Evolutionary conservation across 352 stramenopile genomes (phyloP).

Genomic region (Globisporangium parvum): DNA sequence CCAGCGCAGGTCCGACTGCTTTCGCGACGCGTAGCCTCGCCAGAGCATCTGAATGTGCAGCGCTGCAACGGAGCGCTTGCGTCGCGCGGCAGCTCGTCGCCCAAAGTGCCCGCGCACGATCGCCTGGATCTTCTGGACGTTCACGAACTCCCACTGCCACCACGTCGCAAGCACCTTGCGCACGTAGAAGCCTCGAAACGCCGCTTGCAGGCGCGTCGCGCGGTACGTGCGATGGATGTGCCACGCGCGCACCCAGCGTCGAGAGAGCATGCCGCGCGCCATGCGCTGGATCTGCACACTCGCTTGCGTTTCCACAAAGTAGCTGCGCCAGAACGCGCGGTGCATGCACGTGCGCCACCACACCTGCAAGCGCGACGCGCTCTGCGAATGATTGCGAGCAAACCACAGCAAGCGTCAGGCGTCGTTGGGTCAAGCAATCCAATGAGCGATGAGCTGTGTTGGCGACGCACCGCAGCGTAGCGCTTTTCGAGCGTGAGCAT

Average conservation of each 20-base stretch:
- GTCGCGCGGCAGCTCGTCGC: constrained; percentile 8
- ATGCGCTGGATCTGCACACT: constrained; percentile 50
- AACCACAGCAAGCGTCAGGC: background rate
- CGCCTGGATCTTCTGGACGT: constrained; percentile 55
- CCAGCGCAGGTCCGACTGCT: constrained; percentile 47
- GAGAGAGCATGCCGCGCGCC: constrained; percentile 44
- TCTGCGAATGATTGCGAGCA: constrained; percentile 16
- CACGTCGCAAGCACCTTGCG: constrained; percentile 38
- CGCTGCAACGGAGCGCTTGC: constrained; percentile 25
- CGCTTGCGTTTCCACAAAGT: constrained; percentile 33
- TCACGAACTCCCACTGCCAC: constrained; percentile 53
- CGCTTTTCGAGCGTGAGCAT: constrained; percentile 60
- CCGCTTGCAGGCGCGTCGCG: constrained; percentile 48
- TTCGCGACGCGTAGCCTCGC: constrained; percentile 39
- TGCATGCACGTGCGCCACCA: constrained; percentile 49
- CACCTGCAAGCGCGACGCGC: constrained; percentile 37
- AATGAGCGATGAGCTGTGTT: background rate
- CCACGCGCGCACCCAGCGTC: constrained; percentile 42
- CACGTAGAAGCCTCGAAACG: constrained; percentile 50
- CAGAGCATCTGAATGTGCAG: constrained; percentile 63
- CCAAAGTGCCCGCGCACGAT: constrained; percentile 48
- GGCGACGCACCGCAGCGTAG: constrained; percentile 29
- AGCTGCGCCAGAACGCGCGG: constrained; percentile 37
- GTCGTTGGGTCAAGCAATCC: background rate
- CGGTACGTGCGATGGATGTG: constrained; percentile 42